phyloP scores from a whole-genome alignment of 768 basidiomycete genomes.

The Boletus sp. region DNA sequence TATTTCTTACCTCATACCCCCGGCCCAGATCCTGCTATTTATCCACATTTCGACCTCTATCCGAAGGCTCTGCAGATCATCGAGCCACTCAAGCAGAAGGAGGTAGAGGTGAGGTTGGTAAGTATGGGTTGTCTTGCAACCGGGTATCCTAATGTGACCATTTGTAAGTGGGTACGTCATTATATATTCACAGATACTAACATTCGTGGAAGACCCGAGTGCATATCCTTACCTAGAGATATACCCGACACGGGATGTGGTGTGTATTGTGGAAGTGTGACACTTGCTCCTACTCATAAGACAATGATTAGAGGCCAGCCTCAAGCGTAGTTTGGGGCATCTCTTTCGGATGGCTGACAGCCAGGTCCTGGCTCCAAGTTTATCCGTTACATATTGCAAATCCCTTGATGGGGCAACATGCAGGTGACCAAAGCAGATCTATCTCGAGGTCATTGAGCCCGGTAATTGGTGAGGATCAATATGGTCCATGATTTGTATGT shows the following conservation, averaged over 20 bases:
- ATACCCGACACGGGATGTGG: constrained; percentile 32
- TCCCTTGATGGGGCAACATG: background rate
- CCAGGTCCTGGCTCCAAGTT: constrained; percentile 18
- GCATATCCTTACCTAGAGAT: constrained; percentile 41
- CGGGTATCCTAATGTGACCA: constrained; percentile 25
- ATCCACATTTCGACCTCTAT: constrained; percentile 43
- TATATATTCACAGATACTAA: constrained; percentile 6
- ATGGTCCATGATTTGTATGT: background rate
- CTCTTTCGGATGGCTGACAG: constrained; percentile 21
- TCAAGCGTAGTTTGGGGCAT: constrained; percentile 9
- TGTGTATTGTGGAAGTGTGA: background rate
- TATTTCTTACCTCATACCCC: background rate
- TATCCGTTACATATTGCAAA: constrained; percentile 14
- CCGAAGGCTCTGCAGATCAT: constrained; percentile 31
- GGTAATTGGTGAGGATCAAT: constrained; percentile 1
- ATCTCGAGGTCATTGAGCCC: background rate
- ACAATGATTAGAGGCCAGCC: background rate
- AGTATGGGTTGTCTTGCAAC: constrained; percentile 4
- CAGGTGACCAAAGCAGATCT: background rate
- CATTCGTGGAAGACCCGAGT: constrained; percentile 34
- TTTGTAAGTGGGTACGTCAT: constrained; percentile 23
- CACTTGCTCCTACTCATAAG: background rate
- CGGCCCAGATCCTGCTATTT: constrained; percentile 36
- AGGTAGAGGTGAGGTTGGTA: constrained; percentile 1
- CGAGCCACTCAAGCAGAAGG: constrained; percentile 55